phyloP scores from a whole-genome alignment of 2,329 filamentous ascomycete species.

The Colletotrichum lindemuthianum region DNA sequence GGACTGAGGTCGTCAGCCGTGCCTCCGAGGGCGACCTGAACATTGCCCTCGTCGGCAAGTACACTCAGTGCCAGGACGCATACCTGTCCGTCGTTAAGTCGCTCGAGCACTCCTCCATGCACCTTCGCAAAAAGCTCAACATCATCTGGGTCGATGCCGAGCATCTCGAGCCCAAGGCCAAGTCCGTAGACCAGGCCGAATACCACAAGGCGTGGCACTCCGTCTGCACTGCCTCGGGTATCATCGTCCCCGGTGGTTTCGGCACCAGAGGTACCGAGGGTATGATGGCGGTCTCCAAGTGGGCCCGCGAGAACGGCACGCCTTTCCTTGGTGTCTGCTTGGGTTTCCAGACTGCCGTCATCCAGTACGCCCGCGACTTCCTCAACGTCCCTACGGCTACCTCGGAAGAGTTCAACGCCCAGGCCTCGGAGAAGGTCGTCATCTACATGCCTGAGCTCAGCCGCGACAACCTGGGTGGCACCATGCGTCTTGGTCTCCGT shows the following conservation, averaged over 20 bases:
- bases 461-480: constrained; percentile 81
- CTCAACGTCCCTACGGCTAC: constrained; percentile 69
- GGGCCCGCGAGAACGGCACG: constrained; percentile 82
- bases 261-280: constrained; percentile 85
- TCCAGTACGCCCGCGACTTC: constrained; percentile 85
- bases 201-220: constrained; percentile 90
- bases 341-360: constrained; percentile 91
- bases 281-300: constrained; percentile 89
- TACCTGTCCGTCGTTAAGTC: constrained; percentile 88
- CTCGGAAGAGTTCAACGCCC: constrained; percentile 64
- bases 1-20: constrained; percentile 70
- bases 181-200: constrained; percentile 71
- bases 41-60: constrained; percentile 94
- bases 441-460: constrained; percentile 94
- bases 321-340: constrained; percentile 90
- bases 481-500: constrained; percentile 84
- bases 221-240: constrained; percentile 74
- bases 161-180: constrained; percentile 77
- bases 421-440: constrained; percentile 75
- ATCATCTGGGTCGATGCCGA: constrained; percentile 87
- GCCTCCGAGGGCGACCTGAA: constrained; percentile 76
- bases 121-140: constrained; percentile 80
- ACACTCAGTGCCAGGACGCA: constrained; percentile 83
- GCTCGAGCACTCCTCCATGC: constrained; percentile 92
- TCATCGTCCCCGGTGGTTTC: constrained; percentile 81